phyloP scores from a whole-genome alignment of 768 basidiomycete species.

The Suillus tomentosus region DNA sequence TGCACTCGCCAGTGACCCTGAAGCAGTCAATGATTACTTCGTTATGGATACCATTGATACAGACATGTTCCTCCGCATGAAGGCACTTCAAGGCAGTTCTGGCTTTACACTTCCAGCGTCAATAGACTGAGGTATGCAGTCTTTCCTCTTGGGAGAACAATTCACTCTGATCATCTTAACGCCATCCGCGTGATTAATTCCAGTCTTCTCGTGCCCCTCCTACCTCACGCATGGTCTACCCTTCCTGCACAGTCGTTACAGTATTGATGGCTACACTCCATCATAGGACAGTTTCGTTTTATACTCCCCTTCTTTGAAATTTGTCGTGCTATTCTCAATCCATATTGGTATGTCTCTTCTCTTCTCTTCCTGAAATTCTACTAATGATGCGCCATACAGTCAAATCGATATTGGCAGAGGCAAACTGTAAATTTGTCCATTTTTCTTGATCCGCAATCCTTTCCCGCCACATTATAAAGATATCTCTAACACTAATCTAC shows the following conservation, averaged over 20 bases:
- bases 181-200: too few relatives aligned
- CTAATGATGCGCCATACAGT: constrained; percentile 43
- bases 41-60: background rate
- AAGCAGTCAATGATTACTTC: constrained; percentile 1
- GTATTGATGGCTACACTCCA: too few relatives aligned
- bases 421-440: constrained; percentile 99
- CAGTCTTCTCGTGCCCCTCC: too few relatives aligned
- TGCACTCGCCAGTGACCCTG: background rate
- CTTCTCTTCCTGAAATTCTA: background rate
- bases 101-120: background rate
- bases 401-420: constrained; percentile 97
- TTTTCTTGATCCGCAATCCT: constrained; percentile 94
- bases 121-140: too few relatives aligned
- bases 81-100: background rate
- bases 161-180: too few relatives aligned
- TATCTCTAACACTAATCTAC: constrained; percentile 94
- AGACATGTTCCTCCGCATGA: background rate
- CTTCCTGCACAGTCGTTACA: too few relatives aligned
- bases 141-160: too few relatives aligned
- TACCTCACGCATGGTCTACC: too few relatives aligned
- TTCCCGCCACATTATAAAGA: constrained; percentile 99
- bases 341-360: constrained; percentile 75
- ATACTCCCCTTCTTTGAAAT: too few relatives aligned
- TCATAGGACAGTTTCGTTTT: too few relatives aligned
- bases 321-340: constrained; percentile 96